phyloP scores from a whole-genome alignment of 495 filamentous ascomycete species.

The Neurospora sp. region DNA sequence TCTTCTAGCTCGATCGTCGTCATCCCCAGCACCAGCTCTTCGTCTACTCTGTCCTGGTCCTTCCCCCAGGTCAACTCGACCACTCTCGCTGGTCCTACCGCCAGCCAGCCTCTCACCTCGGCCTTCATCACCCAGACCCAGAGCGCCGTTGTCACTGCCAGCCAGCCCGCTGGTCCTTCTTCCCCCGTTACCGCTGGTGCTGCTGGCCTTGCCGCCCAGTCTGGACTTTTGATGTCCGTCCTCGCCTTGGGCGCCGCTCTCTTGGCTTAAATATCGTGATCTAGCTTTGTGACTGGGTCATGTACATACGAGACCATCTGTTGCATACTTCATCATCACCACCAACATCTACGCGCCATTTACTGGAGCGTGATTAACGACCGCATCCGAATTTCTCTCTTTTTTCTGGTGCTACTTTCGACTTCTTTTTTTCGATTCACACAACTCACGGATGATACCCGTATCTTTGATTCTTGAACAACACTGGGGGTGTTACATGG shows the following conservation, averaged over 20 bases:
- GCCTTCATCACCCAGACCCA: slow-evolving; percentile 18
- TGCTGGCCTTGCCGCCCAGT: slow-evolving; percentile 25
- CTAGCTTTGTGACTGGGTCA: background rate
- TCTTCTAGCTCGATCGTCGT: background rate
- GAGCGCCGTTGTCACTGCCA: slow-evolving; percentile 14
- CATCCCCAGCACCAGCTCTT: background rate
- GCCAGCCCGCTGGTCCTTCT: slow-evolving; percentile 10
- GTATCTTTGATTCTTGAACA: slow-evolving; percentile 8
- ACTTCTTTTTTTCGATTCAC: background rate
- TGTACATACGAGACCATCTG: slow-evolving; percentile 5
- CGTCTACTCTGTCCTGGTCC: slow-evolving; percentile 13
- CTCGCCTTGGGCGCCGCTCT: slow-evolving; percentile 34
- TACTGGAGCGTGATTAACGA: slow-evolving; percentile 3
- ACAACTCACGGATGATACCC: background rate
- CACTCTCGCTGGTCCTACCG: slow-evolving; percentile 25
- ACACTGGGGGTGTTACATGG: background rate
- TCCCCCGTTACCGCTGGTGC: slow-evolving; percentile 23
- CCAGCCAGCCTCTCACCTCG: slow-evolving; percentile 21
- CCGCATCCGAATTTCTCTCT: slow-evolving; percentile 11
- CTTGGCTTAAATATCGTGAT: slow-evolving; percentile 23
- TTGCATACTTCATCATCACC: background rate
- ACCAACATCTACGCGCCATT: slow-evolving; percentile 4
- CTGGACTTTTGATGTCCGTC: slow-evolving; percentile 31
- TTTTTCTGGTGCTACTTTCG: background rate
- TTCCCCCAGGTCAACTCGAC: slow-evolving; percentile 32